Evolutionary conservation across 2,329 filamentous ascomycete genomes (phyloP).

Genomic region (Ascochyta pisi): DNA sequence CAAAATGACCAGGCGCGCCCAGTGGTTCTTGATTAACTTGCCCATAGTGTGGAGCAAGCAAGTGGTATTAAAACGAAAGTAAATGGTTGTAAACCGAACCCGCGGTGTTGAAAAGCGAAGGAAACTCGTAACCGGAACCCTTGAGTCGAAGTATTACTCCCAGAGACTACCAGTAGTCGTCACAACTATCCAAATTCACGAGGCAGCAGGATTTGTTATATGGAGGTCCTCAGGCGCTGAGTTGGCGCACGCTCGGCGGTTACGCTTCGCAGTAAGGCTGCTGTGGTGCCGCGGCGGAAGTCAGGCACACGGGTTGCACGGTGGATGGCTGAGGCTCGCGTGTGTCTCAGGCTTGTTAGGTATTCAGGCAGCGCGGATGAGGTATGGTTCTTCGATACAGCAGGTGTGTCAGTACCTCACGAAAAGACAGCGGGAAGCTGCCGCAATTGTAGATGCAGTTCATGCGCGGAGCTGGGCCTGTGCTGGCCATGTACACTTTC

Average conservation of each 20-base stretch:
- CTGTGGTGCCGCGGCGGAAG: slow-evolving; percentile 13
- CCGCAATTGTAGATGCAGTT: slow-evolving; percentile 44
- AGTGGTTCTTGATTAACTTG: slow-evolving; percentile 99
- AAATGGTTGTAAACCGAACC: slow-evolving; percentile 40
- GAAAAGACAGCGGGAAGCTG: slow-evolving; percentile 35
- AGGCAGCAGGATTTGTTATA: slow-evolving; percentile 46
- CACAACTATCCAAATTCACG: slow-evolving; percentile 12
- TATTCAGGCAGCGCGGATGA: slow-evolving; percentile 36
- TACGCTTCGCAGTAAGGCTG: slow-evolving; percentile 27
- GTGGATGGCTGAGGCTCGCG: slow-evolving; percentile 41
- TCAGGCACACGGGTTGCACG: slow-evolving; percentile 33
- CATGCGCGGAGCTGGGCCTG: slow-evolving; percentile 38
- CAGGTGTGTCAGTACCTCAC: slow-evolving; percentile 44
- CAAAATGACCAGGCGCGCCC: slow-evolving; percentile 91
- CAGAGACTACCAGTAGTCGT: slow-evolving; percentile 49
- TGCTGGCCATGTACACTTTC: slow-evolving; percentile 20
- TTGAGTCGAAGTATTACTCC: slow-evolving; percentile 15
- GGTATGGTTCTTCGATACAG: slow-evolving; percentile 37
- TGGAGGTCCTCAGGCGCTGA: slow-evolving; percentile 32
- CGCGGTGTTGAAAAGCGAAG: slow-evolving; percentile 26
- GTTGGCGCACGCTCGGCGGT: slow-evolving; percentile 20
- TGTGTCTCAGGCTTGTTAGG: slow-evolving; percentile 44
- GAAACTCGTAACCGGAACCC: slow-evolving; percentile 10
- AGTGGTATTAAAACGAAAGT: slow-evolving; percentile 34
- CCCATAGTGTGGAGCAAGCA: slow-evolving; percentile 69